These are phyloP conservation scores for Trypanosoma vivax DNA, from an alignment of 208 protist genomes.

Conservation along the genomic window DNA sequence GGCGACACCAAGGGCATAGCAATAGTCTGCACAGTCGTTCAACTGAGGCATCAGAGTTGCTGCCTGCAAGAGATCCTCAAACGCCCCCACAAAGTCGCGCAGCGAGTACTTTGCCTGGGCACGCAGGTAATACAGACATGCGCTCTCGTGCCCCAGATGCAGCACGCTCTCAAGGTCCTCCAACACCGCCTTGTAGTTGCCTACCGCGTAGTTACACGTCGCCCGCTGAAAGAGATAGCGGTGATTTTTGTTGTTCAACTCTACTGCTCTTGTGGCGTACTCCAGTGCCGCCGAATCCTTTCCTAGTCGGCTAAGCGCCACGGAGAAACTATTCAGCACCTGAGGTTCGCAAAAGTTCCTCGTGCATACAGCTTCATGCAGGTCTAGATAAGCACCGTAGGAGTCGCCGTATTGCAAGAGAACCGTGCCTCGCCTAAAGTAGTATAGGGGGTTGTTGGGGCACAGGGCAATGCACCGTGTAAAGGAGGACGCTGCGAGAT, in stretches of 20 bases:
- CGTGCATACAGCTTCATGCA: conserved; percentile 26
- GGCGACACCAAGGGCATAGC: conserved; percentile 46
- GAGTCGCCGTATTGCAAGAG: conserved; percentile 28
- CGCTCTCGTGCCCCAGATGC: conserved; percentile 14
- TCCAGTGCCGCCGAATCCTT: conserved; percentile 37
- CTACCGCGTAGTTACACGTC: conserved; percentile 26
- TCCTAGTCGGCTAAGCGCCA: conserved; percentile 32
- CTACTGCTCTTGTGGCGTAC: conserved; percentile 32
- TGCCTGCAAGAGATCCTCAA: conserved; percentile 53
- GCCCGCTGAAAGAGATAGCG: conserved; percentile 25
- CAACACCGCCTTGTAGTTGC: conserved; percentile 16
- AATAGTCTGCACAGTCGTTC: conserved; percentile 23
- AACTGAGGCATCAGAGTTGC: conserved; percentile 33
- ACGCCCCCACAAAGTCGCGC: conserved; percentile 34
- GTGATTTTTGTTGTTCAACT: conserved; percentile 15
- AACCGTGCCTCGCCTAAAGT: conserved; percentile 39
- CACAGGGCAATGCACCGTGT: conserved; percentile 37
- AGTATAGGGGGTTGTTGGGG: conserved; percentile 28
- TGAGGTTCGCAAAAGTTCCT: conserved; percentile 21
- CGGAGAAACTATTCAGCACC: conserved; percentile 46
- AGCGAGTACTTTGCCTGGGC: conserved; percentile 72
- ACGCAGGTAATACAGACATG: conserved; percentile 73
- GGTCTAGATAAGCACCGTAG: conserved; percentile 32
- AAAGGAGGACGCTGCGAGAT: conserved; percentile 73
- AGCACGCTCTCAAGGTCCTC: conserved; percentile 13